Base-by-base conservation (phyloP, 164 flowering plant genomes). In the Echeveria elegans region DNA sequence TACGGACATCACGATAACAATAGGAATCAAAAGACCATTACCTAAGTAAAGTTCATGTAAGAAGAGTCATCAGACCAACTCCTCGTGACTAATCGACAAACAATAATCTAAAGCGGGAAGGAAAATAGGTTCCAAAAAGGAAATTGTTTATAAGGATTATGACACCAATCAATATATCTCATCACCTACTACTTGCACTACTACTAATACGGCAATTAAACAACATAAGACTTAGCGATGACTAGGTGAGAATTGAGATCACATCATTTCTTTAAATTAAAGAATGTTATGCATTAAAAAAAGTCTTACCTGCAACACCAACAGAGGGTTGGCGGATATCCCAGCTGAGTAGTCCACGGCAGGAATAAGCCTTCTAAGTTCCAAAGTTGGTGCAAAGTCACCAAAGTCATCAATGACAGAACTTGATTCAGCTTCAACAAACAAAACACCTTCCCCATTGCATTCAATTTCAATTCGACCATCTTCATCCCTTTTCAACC, bases 381-480 rank as follows among this genome's bases (percentile, higher is more conserved):
- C 78, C 72, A 74, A 37, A 23, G 82, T 78, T 0, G 86, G 86
- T 0, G 84, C 83, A 58, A 81, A 83, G 59, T 85, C 85, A 1
- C 85, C 89, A 45, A 85, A 75, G 69, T 85, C 86, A 60, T 82
- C 87, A 26, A 85, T 28, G 21, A 59, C 69, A 0, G 80, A 67
- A 28, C 21, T 63, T 0, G 86, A 79, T 1, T 81, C 74, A 16
- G 88, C 88, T 76, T 73, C 82, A 6, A 85, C 85, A 34, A 85
- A 78, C 5, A 83, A 73, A 15, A 77, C 89, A 6, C 89, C 87
- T 28, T 72, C 76, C 7, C 68, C 87, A 30, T 80, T 76, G 50
- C 89, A 85, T 28, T 81, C 70, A 64, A 85, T 82, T 81, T 83
- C 85, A 23, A 79, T 69, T 0, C 89, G 75, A 1, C 82, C 85